Percentiles rank a stretch among this genome's conserved stretches.
Conservation (phyloP, 106 monocot genomes). For the Allium fistulosum region DNA sequence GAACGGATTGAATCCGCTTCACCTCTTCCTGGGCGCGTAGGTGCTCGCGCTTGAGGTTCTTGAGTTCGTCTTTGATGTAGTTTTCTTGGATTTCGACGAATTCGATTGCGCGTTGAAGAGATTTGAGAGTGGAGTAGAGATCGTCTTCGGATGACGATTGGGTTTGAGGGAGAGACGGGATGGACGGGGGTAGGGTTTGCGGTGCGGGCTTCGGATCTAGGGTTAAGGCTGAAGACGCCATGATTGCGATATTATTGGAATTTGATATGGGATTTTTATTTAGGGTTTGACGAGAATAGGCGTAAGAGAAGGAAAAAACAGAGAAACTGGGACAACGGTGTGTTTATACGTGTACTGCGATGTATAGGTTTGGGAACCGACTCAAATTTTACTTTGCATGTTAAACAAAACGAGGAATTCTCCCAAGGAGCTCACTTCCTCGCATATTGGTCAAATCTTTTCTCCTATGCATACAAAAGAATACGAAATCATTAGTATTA, state of each 20-base stretch:
- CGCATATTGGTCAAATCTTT: too few relatives aligned
- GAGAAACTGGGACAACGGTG: too few relatives aligned
- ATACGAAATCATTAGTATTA: too few relatives aligned
- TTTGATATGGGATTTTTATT: too few relatives aligned
- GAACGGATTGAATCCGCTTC: constrained; percentile 93
- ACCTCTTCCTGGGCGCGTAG: constrained; percentile 98
- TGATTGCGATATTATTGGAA: not conserved
- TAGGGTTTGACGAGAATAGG: too few relatives aligned
- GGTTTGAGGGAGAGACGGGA: constrained; percentile 17
- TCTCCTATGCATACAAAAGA: too few relatives aligned
- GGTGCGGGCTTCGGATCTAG: constrained; percentile 36
- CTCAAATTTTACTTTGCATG: too few relatives aligned
- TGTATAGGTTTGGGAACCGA: too few relatives aligned
- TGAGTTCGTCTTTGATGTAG: constrained; percentile 93
- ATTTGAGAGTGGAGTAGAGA: constrained; percentile 75
- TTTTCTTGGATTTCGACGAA: constrained; percentile 95
- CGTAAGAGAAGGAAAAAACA: too few relatives aligned
- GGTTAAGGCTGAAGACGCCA: constrained; percentile 49
- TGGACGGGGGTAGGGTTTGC: constrained; percentile 14
- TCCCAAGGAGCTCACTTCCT: too few relatives aligned
- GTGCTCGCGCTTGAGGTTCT: constrained; percentile 95
- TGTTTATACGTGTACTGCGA: too few relatives aligned
- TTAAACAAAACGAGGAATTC: too few relatives aligned
- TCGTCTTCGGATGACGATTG: constrained; percentile 18
- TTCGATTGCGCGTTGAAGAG: constrained; percentile 72